phyloP scores from a whole-genome alignment of 805 yeast species.

The Kodamaea jinghongensis region DNA sequence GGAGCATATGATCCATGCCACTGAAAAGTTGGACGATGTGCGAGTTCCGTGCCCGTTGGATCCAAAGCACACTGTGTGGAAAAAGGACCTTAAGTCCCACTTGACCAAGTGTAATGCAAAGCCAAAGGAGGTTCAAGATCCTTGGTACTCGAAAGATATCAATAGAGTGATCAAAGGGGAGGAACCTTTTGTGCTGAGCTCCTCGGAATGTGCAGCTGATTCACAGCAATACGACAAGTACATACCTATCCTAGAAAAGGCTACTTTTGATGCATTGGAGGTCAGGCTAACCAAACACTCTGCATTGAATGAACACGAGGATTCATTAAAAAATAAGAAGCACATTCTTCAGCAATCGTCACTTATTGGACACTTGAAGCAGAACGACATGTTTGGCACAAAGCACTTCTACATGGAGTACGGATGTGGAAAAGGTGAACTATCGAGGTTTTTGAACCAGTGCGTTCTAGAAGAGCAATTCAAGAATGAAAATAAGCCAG shows the following conservation, averaged over 20 bases:
- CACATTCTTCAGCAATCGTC: slow-evolving; percentile 85
- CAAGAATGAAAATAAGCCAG: neutral
- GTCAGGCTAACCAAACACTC: slow-evolving; percentile 19
- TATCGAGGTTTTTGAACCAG: slow-evolving; percentile 58
- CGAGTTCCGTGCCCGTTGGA: slow-evolving; percentile 78
- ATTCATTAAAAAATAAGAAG: slow-evolving; percentile 56
- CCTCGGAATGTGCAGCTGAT: slow-evolving; percentile 4
- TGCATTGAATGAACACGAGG: slow-evolving; percentile 40
- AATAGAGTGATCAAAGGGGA: slow-evolving; percentile 32
- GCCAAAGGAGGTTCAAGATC: slow-evolving; percentile 31
- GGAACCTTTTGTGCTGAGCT: neutral
- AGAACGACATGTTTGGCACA: slow-evolving; percentile 35
- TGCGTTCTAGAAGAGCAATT: slow-evolving; percentile 27
- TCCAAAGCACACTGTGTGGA: slow-evolving; percentile 71
- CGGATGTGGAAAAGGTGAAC: slow-evolving; percentile 90
- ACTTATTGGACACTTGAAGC: slow-evolving; percentile 63
- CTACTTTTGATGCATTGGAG: slow-evolving; percentile 18
- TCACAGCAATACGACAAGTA: slow-evolving; percentile 15
- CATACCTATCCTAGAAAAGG: slow-evolving; percentile 15
- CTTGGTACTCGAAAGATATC: slow-evolving; percentile 51
- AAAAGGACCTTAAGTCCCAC: slow-evolving; percentile 53
- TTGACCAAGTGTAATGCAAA: slow-evolving; percentile 57
- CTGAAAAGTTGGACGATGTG: slow-evolving; percentile 13
- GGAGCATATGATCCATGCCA: slow-evolving; percentile 47
- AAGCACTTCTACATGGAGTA: slow-evolving; percentile 59